phyloP scores from a whole-genome alignment of 306 rosid genomes.

The Prunus mume region DNA sequence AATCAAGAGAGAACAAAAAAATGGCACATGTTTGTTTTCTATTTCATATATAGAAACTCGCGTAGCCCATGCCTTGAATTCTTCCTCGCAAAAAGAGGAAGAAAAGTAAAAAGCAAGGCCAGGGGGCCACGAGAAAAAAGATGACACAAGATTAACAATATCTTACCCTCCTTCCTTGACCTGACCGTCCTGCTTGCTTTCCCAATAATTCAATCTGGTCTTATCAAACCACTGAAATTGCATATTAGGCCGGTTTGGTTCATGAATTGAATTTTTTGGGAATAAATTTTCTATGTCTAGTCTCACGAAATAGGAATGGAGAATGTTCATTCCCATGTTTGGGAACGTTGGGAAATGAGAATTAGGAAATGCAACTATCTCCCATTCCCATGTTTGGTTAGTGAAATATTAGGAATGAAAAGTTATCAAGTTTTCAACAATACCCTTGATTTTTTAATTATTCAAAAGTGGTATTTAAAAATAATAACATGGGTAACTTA shows the following conservation, averaged over 20 bases:
- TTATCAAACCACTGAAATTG: slow-evolving; percentile 2
- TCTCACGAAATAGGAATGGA: no score
- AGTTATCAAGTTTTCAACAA: no score
- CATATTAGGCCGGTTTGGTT: background rate
- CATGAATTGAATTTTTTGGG: no score
- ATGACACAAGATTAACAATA: slow-evolving; percentile 11
- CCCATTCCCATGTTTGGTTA: no score
- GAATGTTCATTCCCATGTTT: no score
- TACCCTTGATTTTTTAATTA: no score
- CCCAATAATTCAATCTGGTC: slow-evolving; percentile 36
- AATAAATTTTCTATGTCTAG: no score
- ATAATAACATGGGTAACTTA: no score
- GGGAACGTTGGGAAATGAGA: no score
- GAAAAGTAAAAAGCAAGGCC: slow-evolving; percentile 20
- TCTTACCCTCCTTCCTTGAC: slow-evolving; percentile 27
- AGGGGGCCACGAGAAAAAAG: slow-evolving; percentile 30
- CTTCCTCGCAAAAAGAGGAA: slow-evolving; percentile 22
- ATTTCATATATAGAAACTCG: slow-evolving; percentile 16
- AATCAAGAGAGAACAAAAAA: background rate
- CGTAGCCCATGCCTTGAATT: slow-evolving; percentile 23
- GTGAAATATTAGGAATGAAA: no score
- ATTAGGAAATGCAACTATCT: no score
- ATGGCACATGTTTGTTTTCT: slow-evolving; percentile 6
- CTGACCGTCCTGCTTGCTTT: slow-evolving; percentile 27
- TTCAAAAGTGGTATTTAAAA: no score